Evolutionary conservation across 371 early-diverging fungal species (phyloP), one percentile per base, ranked within the genome.

Genomic region (Enterospora canceri): DNA sequence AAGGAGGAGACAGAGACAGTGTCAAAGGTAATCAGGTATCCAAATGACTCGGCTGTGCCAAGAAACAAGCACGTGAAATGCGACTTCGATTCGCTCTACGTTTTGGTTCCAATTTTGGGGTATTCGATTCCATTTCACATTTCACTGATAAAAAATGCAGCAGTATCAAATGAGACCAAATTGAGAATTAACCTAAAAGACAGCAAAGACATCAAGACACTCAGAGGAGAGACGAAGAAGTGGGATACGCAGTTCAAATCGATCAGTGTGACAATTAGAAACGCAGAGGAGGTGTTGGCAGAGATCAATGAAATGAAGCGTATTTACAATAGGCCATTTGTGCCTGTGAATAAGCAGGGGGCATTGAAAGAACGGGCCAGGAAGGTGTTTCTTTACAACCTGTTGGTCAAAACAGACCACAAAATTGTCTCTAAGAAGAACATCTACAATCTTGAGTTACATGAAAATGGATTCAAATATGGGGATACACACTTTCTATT

Each of bases 41-140:
- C 64, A 55, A 77, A 78, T 67, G 79, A 79, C 28, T 59, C 58
- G 12, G 57, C 58, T 24, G 53, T 80, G 1, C 70, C 77, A n/a
- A 32, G 74, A 46, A 65, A 49, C 4, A 53, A 35, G 3, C 70
- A 88, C 84, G 89, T 96, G 73, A 74, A 87, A 24, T 89, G 97
- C 0, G 99, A 98, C 79, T 84, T 83, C 61, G 85, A 87, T 35
- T 85, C 83, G 33, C 88, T 91, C 56, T 82, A 91, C 5, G 83
- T 98, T 58, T 85, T 95, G 51, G 80, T 97, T 29, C 99, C 99
- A 1, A 87, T 98, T 35, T 90, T 90, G 72, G 93, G 93, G 32
- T 85, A 88, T 76, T 87, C 93, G 0, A 94, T 97, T 1, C 99
- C 99, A 23, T 94, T 98, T 85, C 96, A 98, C 80, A 88, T 97